A percentile compares a stretch with the other conserved stretches of the same genome.
Evolutionary conservation across 306 rosid genomes (phyloP).

Genomic region (Lathyrus tuberosus): DNA sequence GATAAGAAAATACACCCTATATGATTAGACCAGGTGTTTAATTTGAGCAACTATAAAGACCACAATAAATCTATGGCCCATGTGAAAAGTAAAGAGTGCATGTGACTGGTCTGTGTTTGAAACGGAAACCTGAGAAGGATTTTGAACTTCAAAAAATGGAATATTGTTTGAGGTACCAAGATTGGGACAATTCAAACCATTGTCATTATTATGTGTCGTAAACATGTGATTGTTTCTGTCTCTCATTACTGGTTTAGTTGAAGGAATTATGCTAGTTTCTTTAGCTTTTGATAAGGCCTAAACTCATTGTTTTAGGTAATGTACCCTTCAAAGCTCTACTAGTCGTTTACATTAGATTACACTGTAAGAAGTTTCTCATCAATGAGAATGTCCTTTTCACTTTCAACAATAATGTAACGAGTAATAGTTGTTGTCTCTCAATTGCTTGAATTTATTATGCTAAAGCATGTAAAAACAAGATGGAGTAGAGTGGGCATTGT

Average conservation of each 20-base stretch:
- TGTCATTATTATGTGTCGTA: slow-evolving; percentile 6
- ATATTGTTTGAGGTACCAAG: slow-evolving; percentile 16
- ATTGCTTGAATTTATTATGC: neutral
- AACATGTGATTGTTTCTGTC: slow-evolving; percentile 20
- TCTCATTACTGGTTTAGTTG: slow-evolving; percentile 15
- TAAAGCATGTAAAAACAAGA: too few species aligned
- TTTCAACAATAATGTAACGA: neutral
- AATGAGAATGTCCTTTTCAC: slow-evolving; percentile 3
- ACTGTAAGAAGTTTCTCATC: neutral
- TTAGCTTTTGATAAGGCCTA: slow-evolving; percentile 2
- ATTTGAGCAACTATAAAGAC: neutral
- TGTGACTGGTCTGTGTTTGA: slow-evolving; percentile 38
- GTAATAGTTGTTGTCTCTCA: slow-evolving; percentile 22
- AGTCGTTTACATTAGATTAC: neutral
- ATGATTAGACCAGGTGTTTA: slow-evolving; percentile 8
- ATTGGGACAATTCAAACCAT: slow-evolving; percentile 28
- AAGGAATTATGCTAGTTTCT: slow-evolving; percentile 16
- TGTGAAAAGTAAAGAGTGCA: slow-evolving; percentile 38
- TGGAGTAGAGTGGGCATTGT: too few species aligned
- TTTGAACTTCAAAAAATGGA: slow-evolving; percentile 26
- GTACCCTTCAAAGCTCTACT: neutral
- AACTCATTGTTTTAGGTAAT: slow-evolving; percentile 19
- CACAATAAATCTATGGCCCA: slow-evolving; percentile 29
- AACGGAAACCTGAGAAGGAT: slow-evolving; percentile 25
- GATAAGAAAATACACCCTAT: neutral